Base-by-base conservation (phyloP, 2,329 filamentous ascomycete genomes). In the Dactylellina cionopaga region DNA sequence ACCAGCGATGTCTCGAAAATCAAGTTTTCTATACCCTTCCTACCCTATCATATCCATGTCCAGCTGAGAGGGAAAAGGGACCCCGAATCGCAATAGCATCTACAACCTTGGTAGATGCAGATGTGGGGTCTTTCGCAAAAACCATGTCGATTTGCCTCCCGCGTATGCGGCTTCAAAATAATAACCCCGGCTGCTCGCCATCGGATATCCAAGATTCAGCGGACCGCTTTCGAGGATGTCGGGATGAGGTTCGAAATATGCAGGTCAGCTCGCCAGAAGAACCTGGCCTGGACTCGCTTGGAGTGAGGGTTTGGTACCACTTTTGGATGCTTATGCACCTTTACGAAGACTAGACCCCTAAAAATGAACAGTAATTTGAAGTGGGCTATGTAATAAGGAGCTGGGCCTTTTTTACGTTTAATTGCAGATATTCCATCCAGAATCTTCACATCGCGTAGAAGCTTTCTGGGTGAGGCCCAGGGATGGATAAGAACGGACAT, bases 131-230 rank as follows among this genome's bases (percentile, higher is more conserved):
- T 31, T 56, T 6, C n/a, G n/a, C n/a, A 29, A 27, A 33, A 43
- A 43, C 22, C 10, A 35, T 54, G 27, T 44, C 17, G 58, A 35
- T 70, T 63, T 63, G 66, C 58, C 58, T 71, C 51, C 66, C 66
- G 66, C 58, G 59, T 58, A 63, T 63, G 56, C 66, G 54, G 66
- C 51, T 58, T 58, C 58, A 63, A 25, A 25, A 54, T 22, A n/a
- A n/a, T n/a, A 46, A 22, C 19, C 58, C 44, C 58, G 33, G 46
- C 46, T 46, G 47, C 44, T 41, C 31, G 22, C 41, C 37, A 51
- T 55, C 55, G 55, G 47, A 54, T 51, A 47, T 63, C 58, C 46
- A 49, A 55, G 52, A 56, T 47, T 65, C 39, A 33, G 17, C 49
- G 58, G 58, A 25, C 65, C 39, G 56, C 52, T 60, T 25, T 29